phyloP scores from a whole-genome alignment of 225 moss, liverwort and hornwort genomes.

The Pleurozium schreberi region DNA sequence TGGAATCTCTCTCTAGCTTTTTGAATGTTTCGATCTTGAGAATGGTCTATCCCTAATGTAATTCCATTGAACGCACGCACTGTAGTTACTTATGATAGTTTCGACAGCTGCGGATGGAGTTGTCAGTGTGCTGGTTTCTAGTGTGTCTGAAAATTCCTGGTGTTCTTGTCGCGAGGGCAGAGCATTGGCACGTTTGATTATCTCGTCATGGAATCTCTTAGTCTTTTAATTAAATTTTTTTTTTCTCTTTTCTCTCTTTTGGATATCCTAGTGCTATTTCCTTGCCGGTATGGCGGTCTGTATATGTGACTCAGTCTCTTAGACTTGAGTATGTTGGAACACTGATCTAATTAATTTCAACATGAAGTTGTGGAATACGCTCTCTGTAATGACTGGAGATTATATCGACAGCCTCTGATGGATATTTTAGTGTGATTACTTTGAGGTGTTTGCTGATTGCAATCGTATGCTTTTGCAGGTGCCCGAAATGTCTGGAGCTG shows the following conservation, averaged over 20 bases:
- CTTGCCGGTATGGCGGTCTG: neutral
- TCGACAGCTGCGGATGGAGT: neutral
- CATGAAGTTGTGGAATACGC: neutral
- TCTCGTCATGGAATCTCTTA: neutral
- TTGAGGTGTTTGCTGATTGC: neutral
- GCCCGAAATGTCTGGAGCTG: conserved; percentile 87
- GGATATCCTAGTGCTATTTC: neutral
- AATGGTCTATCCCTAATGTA: neutral
- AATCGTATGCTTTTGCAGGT: conserved; percentile 39
- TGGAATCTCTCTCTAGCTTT: neutral
- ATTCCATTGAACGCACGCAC: neutral
- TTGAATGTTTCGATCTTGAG: neutral
- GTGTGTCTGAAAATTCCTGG: neutral
- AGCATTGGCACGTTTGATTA: too few species aligned
- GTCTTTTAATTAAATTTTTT: neutral
- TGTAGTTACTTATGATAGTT: neutral
- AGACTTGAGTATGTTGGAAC: neutral
- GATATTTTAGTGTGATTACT: neutral
- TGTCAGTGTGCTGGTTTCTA: neutral
- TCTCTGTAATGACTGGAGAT: neutral
- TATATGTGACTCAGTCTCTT: neutral
- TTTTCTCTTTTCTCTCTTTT: neutral
- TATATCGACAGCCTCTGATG: neutral
- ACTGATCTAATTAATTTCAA: neutral
- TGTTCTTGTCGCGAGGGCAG: neutral